Percentiles rank a stretch among this genome's conserved stretches.
phyloP scores from a whole-genome alignment of 83 land plant species.

The Picea abies region DNA sequence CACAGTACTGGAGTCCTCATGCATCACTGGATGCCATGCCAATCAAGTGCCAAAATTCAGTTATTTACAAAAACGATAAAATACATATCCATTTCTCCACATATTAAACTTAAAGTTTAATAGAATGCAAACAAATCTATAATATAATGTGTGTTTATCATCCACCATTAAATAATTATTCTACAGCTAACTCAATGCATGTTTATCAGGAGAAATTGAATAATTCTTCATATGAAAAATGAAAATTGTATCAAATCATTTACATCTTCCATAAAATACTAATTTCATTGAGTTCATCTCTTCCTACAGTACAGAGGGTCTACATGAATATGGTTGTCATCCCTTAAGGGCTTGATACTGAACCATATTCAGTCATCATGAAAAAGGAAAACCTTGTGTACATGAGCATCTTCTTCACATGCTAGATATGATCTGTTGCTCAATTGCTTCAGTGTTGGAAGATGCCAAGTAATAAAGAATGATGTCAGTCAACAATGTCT shows the following conservation, averaged over 20 bases:
- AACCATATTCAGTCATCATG: slow-evolving; percentile 13
- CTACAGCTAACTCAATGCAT: not conserved
- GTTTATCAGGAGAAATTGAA: slow-evolving; percentile 11
- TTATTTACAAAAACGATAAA: too few relatives aligned
- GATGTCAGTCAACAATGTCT: not conserved
- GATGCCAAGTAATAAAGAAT: slow-evolving; percentile 6
- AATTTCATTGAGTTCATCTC: not conserved
- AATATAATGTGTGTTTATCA: too few relatives aligned
- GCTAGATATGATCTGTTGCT: not conserved
- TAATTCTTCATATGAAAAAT: not conserved
- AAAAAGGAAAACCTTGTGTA: not conserved
- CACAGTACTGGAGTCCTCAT: too few relatives aligned
- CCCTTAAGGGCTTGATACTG: slow-evolving; percentile 6
- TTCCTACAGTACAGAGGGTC: not conserved
- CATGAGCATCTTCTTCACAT: slow-evolving; percentile 8
- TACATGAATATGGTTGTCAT: not conserved
- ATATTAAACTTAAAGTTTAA: too few relatives aligned
- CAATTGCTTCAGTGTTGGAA: not conserved
- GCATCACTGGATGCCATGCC: too few relatives aligned
- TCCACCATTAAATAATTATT: too few relatives aligned
- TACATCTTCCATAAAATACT: slow-evolving; percentile 9
- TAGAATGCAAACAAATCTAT: too few relatives aligned
- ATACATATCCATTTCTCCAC: too few relatives aligned
- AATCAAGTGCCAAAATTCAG: too few relatives aligned
- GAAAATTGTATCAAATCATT: slow-evolving; percentile 10